These are phyloP conservation scores for Catharanthus roseus DNA, from an alignment of 257 asterid species.

Conservation along the genomic window DNA sequence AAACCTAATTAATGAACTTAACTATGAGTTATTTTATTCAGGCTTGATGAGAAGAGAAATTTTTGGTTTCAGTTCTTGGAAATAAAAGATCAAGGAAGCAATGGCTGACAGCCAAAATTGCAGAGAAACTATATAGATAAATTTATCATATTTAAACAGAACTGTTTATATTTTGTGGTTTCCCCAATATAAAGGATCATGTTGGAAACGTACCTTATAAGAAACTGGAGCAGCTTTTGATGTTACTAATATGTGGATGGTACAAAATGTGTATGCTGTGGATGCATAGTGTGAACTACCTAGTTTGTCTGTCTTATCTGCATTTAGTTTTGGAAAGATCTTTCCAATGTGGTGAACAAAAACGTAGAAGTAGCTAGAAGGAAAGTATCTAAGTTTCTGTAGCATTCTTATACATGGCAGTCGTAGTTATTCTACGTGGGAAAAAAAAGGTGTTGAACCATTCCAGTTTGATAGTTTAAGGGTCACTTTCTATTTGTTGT, in stretches of 20 bases:
- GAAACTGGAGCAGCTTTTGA: not conserved
- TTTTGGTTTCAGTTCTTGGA: not conserved
- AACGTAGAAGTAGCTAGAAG: not conserved
- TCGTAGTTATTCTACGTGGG: too few species aligned
- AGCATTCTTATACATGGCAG: not conserved
- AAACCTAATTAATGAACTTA: too few species aligned
- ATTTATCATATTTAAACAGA: not conserved
- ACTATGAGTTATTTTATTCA: too few species aligned
- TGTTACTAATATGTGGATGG: constrained; percentile 1
- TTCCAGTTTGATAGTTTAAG: not conserved
- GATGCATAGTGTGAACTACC: not conserved
- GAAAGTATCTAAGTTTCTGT: not conserved
- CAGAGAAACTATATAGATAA: not conserved
- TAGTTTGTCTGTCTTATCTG: not conserved
- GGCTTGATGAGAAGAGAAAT: too few species aligned
- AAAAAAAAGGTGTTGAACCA: not conserved
- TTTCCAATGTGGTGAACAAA: not conserved
- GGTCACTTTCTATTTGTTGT: not conserved
- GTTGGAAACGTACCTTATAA: not conserved
- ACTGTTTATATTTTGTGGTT: not conserved
- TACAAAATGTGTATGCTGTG: not conserved
- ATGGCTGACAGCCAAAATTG: not conserved
- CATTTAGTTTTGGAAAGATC: not conserved
- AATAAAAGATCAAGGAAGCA: not conserved
- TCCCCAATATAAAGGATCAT: not conserved